Evolutionary conservation across 75 land plant genomes (phyloP).

Genomic region (Pinus tabuliformis): DNA sequence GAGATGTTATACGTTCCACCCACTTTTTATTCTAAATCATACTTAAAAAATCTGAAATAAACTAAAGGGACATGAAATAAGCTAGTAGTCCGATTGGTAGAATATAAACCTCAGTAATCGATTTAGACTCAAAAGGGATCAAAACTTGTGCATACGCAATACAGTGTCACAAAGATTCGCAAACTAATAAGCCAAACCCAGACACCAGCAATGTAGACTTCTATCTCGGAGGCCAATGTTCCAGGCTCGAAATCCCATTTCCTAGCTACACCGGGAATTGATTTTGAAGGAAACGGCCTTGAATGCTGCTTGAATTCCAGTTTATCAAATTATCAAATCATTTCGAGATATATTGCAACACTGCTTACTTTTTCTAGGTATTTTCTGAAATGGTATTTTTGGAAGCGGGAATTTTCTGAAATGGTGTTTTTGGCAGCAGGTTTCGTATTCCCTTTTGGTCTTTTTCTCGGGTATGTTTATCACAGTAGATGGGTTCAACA

Average conservation of each 20-base stretch:
- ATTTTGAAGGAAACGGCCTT: neutral
- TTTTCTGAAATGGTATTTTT: neutral
- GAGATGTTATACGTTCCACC: too few relatives aligned
- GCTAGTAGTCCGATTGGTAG: too few relatives aligned
- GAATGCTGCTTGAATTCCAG: neutral
- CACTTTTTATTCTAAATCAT: too few relatives aligned
- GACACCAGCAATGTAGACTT: neutral
- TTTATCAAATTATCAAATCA: neutral
- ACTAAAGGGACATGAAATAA: too few relatives aligned
- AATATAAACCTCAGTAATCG: too few relatives aligned
- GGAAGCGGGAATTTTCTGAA: slow-evolving; percentile 14
- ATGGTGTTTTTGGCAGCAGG: slow-evolving; percentile 31
- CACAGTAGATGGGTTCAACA: slow-evolving; percentile 74
- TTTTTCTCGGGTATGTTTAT: slow-evolving; percentile 89
- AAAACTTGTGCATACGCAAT: too few relatives aligned
- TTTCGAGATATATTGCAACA: neutral
- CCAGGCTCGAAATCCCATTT: neutral
- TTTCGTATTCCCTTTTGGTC: slow-evolving; percentile 70
- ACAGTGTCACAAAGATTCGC: too few relatives aligned
- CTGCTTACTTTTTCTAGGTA: neutral
- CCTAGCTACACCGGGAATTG: neutral
- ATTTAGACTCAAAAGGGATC: too few relatives aligned
- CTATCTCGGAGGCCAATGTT: neutral
- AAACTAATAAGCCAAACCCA: too few relatives aligned
- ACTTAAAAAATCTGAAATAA: too few relatives aligned